Conservation (phyloP, 2,329 filamentous ascomycete species). For the Fusarium siculi region DNA sequence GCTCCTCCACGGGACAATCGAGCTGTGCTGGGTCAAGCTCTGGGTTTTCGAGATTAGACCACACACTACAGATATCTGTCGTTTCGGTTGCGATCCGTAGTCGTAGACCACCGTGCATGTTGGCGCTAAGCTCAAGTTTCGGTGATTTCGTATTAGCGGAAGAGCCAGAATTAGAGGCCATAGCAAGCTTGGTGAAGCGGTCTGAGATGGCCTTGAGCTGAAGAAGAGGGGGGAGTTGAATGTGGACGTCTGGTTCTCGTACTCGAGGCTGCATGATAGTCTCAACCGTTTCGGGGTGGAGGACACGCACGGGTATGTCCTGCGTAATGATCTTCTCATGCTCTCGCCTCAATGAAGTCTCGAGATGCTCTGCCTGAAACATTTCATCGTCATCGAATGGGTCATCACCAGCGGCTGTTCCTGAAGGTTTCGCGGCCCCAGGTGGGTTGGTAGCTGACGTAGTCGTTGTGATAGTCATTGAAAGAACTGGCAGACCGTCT, state of each 20-base stretch:
- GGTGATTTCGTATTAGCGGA: conserved; percentile 61
- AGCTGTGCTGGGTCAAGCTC: conserved; percentile 84
- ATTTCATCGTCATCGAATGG: conserved; percentile 57
- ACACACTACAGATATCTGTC: conserved; percentile 85
- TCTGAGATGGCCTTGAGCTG: conserved; percentile 96
- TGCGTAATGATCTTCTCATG: conserved; percentile 94
- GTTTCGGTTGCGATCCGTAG: conserved; percentile 85
- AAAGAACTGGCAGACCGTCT: conserved; percentile 85
- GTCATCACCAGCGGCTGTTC: conserved; percentile 46
- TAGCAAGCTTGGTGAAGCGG: conserved; percentile 88
- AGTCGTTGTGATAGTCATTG: conserved; percentile 87
- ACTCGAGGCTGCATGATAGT: conserved; percentile 93
- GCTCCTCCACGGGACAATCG: conserved; percentile 76
- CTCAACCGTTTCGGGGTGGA: conserved; percentile 85
- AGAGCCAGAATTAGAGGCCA: conserved; percentile 54
- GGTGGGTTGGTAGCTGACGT: conserved; percentile 61
- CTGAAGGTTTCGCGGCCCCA: conserved; percentile 45
- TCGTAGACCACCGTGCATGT: conserved; percentile 90
- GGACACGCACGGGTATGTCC: conserved; percentile 92
- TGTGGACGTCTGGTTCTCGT: conserved; percentile 92
- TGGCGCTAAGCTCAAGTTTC: conserved; percentile 87
- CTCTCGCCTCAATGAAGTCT: conserved; percentile 70
- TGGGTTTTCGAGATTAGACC: conserved; percentile 88
- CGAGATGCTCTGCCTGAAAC: conserved; percentile 63
- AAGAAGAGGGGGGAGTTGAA: conserved; percentile 85